Evolutionary conservation across 148 eudicot species (phyloP).

Genomic region (Fagopyrum tataricum): DNA sequence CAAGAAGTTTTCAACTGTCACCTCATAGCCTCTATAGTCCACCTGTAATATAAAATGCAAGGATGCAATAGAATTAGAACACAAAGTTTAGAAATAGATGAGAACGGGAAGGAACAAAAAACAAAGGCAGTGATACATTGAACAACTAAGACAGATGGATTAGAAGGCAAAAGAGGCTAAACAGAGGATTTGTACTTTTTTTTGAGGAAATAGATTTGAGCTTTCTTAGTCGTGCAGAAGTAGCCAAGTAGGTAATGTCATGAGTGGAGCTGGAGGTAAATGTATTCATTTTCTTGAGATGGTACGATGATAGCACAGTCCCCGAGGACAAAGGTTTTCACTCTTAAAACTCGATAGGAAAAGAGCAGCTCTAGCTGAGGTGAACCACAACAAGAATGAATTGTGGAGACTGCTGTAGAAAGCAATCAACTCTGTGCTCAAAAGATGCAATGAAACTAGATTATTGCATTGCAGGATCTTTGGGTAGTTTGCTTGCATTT

Average conservation of each 20-base stretch:
- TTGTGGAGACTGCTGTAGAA: too few relatives aligned
- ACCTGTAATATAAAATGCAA: conserved; percentile 44
- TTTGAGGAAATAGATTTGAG: too few relatives aligned
- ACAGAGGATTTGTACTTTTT: not conserved
- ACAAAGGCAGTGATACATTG: not conserved
- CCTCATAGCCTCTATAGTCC: conserved; percentile 98
- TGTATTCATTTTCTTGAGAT: not conserved
- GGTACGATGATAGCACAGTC: not conserved
- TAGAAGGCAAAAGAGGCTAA: not conserved
- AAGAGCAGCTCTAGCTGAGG: not conserved
- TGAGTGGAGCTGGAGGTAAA: not conserved
- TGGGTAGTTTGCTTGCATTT: too few relatives aligned
- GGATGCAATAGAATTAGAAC: not conserved
- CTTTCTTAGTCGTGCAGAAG: not conserved
- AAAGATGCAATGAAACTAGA: too few relatives aligned
- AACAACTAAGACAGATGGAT: not conserved
- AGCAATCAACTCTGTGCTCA: too few relatives aligned
- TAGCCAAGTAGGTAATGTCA: not conserved
- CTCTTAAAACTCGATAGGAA: not conserved
- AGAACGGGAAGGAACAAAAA: conserved; percentile 9
- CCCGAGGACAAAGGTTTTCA: not conserved
- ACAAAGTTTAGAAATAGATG: not conserved
- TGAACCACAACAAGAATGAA: not conserved
- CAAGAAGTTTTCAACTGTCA: conserved; percentile 89
- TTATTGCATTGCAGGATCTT: too few relatives aligned